phyloP scores from a whole-genome alignment of 176 grass and related monocot genomes.

The Hordeum marinum region DNA sequence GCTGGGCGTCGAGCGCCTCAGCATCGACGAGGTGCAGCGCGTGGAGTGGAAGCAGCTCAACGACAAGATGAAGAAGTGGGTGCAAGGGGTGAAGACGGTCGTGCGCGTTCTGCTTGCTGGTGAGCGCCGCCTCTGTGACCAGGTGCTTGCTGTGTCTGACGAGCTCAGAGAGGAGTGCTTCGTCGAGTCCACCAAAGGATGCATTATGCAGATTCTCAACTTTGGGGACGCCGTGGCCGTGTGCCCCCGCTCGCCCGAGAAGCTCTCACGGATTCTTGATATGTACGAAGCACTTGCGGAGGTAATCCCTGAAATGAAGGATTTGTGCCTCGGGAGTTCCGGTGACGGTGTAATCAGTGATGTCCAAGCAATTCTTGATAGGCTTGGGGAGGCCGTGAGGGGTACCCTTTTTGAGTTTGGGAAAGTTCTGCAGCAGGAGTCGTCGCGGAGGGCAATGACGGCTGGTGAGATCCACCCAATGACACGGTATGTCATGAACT shows the following conservation, averaged over 20 bases:
- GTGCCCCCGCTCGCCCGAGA: constrained; percentile 72
- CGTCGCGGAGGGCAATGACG: constrained; percentile 59
- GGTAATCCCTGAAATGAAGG: constrained; percentile 70
- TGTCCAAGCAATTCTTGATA: constrained; percentile 58
- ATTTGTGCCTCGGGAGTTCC: constrained; percentile 53
- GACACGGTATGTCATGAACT: constrained; percentile 97
- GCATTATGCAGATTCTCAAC: constrained; percentile 79
- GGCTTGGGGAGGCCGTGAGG: constrained; percentile 76
- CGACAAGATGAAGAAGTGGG: constrained; percentile 98
- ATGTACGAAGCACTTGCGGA: constrained; percentile 87
- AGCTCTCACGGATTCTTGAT: constrained; percentile 76
- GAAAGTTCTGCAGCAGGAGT: constrained; percentile 66
- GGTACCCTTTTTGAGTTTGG: constrained; percentile 77
- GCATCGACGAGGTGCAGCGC: constrained; percentile 93
- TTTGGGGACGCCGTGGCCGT: constrained; percentile 88
- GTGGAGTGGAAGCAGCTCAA: constrained; percentile 80
- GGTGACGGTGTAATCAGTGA: constrained; percentile 62
- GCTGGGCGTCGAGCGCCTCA: constrained; percentile 83
- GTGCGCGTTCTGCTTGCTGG: constrained; percentile 67
- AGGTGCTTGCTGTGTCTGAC: constrained; percentile 55
- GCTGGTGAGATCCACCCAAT: constrained; percentile 83
- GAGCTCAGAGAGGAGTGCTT: constrained; percentile 81
- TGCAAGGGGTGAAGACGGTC: constrained; percentile 71
- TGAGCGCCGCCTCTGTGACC: constrained; percentile 75
- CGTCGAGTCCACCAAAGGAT: constrained; percentile 70